Base-by-base conservation (phyloP, 2,329 filamentous ascomycete species). In the Phaeosphaeriaceae sp. region DNA sequence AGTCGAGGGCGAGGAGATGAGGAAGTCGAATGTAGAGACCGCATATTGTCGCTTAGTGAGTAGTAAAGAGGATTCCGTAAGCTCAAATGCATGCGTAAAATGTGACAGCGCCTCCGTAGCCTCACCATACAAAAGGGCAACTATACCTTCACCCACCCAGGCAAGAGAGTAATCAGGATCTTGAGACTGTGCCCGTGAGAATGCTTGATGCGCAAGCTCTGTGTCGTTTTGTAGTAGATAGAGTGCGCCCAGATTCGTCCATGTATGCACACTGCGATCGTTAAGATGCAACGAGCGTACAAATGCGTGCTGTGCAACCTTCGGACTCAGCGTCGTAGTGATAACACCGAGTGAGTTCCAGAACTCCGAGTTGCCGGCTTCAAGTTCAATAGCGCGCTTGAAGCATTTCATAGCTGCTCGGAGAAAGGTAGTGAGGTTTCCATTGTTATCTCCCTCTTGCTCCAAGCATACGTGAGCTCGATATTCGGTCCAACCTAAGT, bases 311-410 rank as follows among this genome's bases (percentile, higher is more conserved):
- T 99, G 94, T 0, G 94, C 87, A 2, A 99, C 90, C 48, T 88
- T 86, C 0, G 92, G 88, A 66, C 90, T 97, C 59, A 97, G 81
- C 37, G 85, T 85, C 55, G 90, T 92, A 2, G 94, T 97, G 20
- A 90, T 91, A 3, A 97, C 90, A 41, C 93, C 94, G 2, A 99
- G 81, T 0, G 94, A 88, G 67, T 97, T 97, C 94, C 94, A 99
- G 72, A 97, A 97, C 60, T 97, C 93, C 0, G 90, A 80, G 67
- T 97, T 99, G 42, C 92, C 90, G 6, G 92, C 89, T 73, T 99
- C 95, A 1, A 97, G 81, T 74, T 97, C 94, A 58, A 99, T 99
- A 1, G 94, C 90, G 36, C 90, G 83, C 76, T 99, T 99, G 81
- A 99, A 97, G 63, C 90, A 94, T 46, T 87, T 83, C 56, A 97